phyloP scores from a whole-genome alignment of 257 asterid genomes.

The Plantago elongata region DNA sequence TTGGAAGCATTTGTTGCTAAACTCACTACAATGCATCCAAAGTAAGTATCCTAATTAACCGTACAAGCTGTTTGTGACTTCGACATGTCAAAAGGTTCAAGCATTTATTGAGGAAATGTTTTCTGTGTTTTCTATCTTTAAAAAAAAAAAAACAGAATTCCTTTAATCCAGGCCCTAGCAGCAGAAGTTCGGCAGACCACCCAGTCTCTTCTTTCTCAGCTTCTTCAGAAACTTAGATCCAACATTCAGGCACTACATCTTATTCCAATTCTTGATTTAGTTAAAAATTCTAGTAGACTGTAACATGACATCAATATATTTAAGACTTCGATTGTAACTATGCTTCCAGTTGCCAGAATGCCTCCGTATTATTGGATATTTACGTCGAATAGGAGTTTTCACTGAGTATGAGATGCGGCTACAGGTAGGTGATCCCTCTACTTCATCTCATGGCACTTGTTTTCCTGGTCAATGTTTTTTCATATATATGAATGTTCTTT shows the following conservation, averaged over 20 bases:
- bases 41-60: conserved; percentile 51
- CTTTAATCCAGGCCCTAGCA: conserved; percentile 92
- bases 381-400: conserved; percentile 94
- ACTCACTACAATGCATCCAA: conserved; percentile 88
- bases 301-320: conserved; percentile 6
- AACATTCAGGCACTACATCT: conserved; percentile 69
- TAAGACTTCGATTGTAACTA: conserved; percentile 13
- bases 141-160: conserved; percentile 66
- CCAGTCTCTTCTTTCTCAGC: conserved; percentile 93
- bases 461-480: not conserved
- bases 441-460: conserved; percentile 10
- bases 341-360: conserved; percentile 85
- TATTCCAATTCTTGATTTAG: conserved; percentile 15
- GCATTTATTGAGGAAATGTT: conserved; percentile 32
- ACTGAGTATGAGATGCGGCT: conserved; percentile 95
- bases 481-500: not conserved
- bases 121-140: conserved; percentile 22
- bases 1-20: conserved; percentile 90
- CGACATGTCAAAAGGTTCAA: conserved; percentile 22
- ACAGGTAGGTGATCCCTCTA: conserved; percentile 47
- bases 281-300: not conserved
- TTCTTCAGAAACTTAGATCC: conserved; percentile 91
- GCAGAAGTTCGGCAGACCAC: conserved; percentile 88
- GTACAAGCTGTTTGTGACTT: conserved; percentile 8
- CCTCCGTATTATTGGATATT: conserved; percentile 90